Evolutionary conservation across 257 asterid genomes (phyloP), one percentile per base, ranked within the genome.

Genomic region (Solanum chaucha): DNA sequence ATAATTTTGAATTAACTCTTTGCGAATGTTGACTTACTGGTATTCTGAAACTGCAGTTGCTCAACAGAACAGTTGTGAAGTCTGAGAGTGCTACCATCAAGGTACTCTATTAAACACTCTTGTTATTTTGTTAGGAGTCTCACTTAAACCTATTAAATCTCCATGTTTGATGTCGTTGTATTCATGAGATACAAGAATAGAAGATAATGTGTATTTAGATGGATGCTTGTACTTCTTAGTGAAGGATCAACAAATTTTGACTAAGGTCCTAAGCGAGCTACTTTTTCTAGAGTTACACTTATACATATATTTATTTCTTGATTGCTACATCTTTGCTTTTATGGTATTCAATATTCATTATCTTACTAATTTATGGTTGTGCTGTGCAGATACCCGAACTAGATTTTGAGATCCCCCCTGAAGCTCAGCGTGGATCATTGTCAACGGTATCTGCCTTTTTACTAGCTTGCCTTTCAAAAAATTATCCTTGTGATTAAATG

Each of bases 351-450:
- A 24, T 81, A 38, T 40, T 36, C 68, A 8, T 34, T 71, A 38
- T 40, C 67, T 73, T 72, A 26, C 26, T 41, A 72, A 48, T 75
- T 51, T 83, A 55, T 55, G 90, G 86, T 86, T 88, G 83, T 46
- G 87, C 44, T 86, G n/a, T 90, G 87, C 94, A 97, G 99, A 93
- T 97, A 68, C 99, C 99, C 44, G 98, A 96, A 89, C 91, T 97
- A 86, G 98, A 95, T 88, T 95, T 97, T 86, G 99, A 96, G 94
- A 96, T 97, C 86, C 99, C 99, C 67, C 98, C 98, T 0, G 99
- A 97, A 90, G 96, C 99, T 88, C 99, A 97, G 91, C 94, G 98
- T 82, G 99, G 99, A 87, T 96, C 98, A 32, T 90, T 97, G 92
- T 95, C 99, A 90, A 94, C 98, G 74, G 99, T 97, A 95, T 86